These are phyloP conservation scores for Triticum urartu DNA, from an alignment of 176 grass and related monocot genomes.

Conservation along the genomic window DNA sequence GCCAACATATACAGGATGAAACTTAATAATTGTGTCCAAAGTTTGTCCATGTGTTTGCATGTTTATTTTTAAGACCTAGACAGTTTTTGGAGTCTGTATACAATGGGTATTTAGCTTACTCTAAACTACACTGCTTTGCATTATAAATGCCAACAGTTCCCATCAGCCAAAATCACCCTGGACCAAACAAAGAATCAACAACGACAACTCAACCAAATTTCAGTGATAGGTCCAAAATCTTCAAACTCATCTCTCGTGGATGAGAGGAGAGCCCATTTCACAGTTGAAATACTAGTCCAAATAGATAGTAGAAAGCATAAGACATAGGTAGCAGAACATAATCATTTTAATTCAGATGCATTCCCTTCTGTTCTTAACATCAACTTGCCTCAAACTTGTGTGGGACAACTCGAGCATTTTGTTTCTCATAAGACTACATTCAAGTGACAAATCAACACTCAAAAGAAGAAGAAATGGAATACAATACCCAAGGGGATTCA, in stretches of 20 bases:
- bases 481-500: neutral
- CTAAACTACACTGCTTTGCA: neutral
- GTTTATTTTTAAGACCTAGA: neutral
- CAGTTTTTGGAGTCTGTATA: neutral
- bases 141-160: neutral
- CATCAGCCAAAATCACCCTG: neutral
- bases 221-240: neutral
- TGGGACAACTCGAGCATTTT: neutral
- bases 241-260: neutral
- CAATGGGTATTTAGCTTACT: neutral
- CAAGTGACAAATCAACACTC: neutral
- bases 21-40: too few relatives aligned
- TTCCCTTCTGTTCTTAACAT: neutral
- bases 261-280: neutral
- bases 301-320: neutral
- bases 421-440: neutral
- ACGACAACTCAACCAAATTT: neutral
- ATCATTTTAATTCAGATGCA: neutral
- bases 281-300: neutral
- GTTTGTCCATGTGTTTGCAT: too few relatives aligned
- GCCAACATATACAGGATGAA: too few relatives aligned
- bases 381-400: neutral
- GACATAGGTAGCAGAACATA: neutral
- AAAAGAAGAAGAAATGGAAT: neutral
- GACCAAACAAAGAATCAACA: neutral